Evolutionary conservation across 2,329 filamentous ascomycete species (phyloP), one percentile per base, ranked within the genome.

Genomic region (Fusarium guadeloupense): DNA sequence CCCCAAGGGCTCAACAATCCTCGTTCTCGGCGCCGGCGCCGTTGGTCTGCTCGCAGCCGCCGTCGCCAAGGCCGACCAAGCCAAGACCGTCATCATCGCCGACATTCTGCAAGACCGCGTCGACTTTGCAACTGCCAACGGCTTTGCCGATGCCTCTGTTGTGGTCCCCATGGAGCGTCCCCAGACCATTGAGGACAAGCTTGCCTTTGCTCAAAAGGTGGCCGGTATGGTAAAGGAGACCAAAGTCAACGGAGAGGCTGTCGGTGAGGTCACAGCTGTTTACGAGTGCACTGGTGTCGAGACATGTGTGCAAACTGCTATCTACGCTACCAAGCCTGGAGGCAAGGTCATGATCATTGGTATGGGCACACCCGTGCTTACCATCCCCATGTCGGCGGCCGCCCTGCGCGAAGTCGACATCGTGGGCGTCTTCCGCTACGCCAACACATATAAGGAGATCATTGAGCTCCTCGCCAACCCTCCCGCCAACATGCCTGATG

Each of bases 231-330:
- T 83, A 44, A 78, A 76, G 66, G 66, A 66, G 26, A 73, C 75
- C 1, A 59, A 65, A 28, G 71, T 77, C 3, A 68, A 70, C 1
- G 78, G 77, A 9, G 71, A 77, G 62, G 79, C 83, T 12, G 81
- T 90, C 56, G 85, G 79, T 0, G 87, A 91, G 69, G 83, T 90
- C 0, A 83, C 86, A 44, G 84, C 85, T 2, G 88, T 89, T 3
- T 92, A 90, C 69, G 90, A 93, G 76, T 93, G 90, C 71, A 93
- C 91, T 0, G 91, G 91, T 9, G 90, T 92, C 19, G 89, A 91
- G 71, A 85, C 86, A 0, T 93, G 90, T 68, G 80, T 92, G 67
- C 90, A 93, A 72, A 85, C 86, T 6, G 84, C 88, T 5, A 92
- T 93, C 50, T 93, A 90, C 68, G 75, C 82, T 3, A 87, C 88